Conservation (phyloP, 106 monocot genomes). For the Dendrobium huoshanense region DNA sequence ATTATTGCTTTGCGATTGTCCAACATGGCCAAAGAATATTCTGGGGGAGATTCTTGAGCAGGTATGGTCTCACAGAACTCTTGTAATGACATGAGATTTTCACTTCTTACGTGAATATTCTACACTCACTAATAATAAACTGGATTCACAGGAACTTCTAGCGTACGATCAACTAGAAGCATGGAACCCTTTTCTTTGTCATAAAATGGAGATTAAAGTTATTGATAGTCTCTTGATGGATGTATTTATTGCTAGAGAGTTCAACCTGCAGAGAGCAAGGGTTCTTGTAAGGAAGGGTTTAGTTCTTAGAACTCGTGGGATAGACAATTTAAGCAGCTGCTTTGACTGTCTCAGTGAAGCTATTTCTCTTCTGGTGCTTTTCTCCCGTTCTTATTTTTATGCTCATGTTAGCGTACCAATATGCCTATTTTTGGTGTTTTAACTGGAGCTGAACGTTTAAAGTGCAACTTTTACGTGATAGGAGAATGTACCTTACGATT, state of each 20-base stretch:
- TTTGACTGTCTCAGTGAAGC: constrained; percentile 63
- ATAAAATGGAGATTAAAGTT: constrained; percentile 46
- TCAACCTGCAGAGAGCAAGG: constrained; percentile 43
- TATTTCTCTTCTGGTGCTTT: constrained; percentile 61
- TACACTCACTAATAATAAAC: not conserved
- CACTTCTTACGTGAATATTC: not conserved
- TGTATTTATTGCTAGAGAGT: constrained; percentile 43
- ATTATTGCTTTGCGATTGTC: constrained; percentile 16
- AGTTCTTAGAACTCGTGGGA: constrained; percentile 45
- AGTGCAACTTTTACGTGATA: constrained; percentile 8
- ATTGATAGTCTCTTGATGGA: constrained; percentile 52
- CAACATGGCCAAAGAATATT: constrained; percentile 27
- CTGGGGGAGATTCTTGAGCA: constrained; percentile 67
- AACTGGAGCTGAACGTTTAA: not conserved
- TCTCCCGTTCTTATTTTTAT: not conserved
- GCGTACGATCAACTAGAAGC: constrained; percentile 47
- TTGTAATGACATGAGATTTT: not conserved
- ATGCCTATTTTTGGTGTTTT: not conserved
- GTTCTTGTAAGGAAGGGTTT: constrained; percentile 56
- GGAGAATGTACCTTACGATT: constrained; percentile 21
- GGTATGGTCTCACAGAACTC: constrained; percentile 24
- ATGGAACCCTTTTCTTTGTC: constrained; percentile 32
- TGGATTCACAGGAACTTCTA: constrained; percentile 49
- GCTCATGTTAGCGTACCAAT: constrained; percentile 5
- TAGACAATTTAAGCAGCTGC: constrained; percentile 40